Evolutionary conservation across 352 stramenopile genomes (phyloP).

Genomic region (Globisporangium yorkense): DNA sequence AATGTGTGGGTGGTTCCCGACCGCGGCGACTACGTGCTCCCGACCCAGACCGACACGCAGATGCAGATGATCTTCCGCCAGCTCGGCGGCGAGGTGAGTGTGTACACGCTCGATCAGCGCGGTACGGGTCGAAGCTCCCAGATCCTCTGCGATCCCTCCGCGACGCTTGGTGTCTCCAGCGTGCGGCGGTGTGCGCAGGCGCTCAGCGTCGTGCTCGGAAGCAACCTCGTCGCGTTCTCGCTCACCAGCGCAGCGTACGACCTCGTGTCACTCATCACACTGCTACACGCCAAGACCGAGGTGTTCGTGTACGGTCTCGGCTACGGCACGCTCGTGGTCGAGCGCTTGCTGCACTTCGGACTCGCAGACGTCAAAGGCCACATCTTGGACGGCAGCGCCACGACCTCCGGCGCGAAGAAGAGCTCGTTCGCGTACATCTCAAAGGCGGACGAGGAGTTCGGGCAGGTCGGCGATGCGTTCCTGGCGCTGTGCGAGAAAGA

Average conservation of each 20-base stretch:
- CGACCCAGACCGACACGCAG: slow-evolving; percentile 25
- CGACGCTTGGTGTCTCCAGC: neutral
- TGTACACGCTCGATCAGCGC: slow-evolving; percentile 56
- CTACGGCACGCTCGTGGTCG: slow-evolving; percentile 58
- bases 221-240: slow-evolving; percentile 48
- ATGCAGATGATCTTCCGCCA: slow-evolving; percentile 45
- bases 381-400: slow-evolving; percentile 46
- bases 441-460: slow-evolving; percentile 37
- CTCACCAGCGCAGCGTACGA: slow-evolving; percentile 59
- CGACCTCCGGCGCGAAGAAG: slow-evolving; percentile 22
- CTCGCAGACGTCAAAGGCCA: slow-evolving; percentile 48
- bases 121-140: slow-evolving; percentile 41
- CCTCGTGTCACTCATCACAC: slow-evolving; percentile 45
- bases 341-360: slow-evolving; percentile 54
- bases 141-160: slow-evolving; percentile 24
- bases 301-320: slow-evolving; percentile 64
- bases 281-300: slow-evolving; percentile 28
- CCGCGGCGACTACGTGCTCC: slow-evolving; percentile 15
- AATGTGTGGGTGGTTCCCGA: slow-evolving; percentile 42
- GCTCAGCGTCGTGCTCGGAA: slow-evolving; percentile 15
- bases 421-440: slow-evolving; percentile 17
- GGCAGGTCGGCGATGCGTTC: slow-evolving; percentile 35
- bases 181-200: slow-evolving; percentile 15
- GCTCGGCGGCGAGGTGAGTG: slow-evolving; percentile 27
- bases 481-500: slow-evolving; percentile 39